These are phyloP conservation scores for Paragyromitra xinjiangensis DNA, from an alignment of 495 filamentous ascomycete genomes.

Conservation along the genomic window DNA sequence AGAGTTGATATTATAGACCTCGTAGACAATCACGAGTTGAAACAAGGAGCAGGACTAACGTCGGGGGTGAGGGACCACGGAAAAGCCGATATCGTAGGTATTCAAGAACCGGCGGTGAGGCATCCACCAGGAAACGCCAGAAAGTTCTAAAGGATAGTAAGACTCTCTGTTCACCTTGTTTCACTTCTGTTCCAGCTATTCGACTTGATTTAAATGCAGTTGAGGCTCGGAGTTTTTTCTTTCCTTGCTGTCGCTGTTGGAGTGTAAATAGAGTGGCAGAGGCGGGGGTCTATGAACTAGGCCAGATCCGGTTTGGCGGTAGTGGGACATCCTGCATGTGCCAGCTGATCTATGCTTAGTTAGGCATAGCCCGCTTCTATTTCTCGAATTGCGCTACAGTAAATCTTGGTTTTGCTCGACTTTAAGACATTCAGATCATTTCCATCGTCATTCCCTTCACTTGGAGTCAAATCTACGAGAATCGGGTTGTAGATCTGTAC, in stretches of 20 bases:
- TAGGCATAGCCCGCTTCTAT: background rate
- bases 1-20: slow-evolving; percentile 9
- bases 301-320: background rate
- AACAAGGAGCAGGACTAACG: slow-evolving; percentile 9
- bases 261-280: background rate
- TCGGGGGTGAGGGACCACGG: slow-evolving; percentile 32
- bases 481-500: background rate
- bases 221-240: background rate
- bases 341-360: slow-evolving; percentile 13
- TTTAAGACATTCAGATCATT: background rate
- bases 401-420: background rate
- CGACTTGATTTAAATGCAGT: background rate
- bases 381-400: background rate
- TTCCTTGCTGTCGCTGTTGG: background rate
- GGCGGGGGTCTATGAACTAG: background rate
- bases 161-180: background rate
- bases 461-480: background rate
- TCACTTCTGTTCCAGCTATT: slow-evolving; percentile 1
- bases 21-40: background rate
- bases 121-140: background rate
- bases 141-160: background rate
- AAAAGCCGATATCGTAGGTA: slow-evolving; percentile 21
- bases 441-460: background rate
- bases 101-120: slow-evolving; percentile 32
- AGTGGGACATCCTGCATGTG: slow-evolving; percentile 5